phyloP scores from a whole-genome alignment of 2,329 filamentous ascomycete species.

The Cordyceps tenuipes region DNA sequence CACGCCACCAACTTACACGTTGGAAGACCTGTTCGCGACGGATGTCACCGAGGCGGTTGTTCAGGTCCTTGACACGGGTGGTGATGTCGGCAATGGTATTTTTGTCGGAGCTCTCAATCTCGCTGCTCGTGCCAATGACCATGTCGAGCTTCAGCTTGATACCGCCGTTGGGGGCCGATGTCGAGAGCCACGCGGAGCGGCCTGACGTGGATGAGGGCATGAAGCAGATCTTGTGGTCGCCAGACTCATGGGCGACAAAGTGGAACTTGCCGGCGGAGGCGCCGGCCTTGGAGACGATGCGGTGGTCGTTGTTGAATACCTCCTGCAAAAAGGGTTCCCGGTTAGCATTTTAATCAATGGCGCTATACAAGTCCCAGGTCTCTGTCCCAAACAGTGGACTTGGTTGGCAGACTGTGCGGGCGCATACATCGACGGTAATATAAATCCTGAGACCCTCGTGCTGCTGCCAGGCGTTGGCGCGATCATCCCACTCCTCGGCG shows the following conservation, averaged over 20 bases:
- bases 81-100: conserved; percentile 85
- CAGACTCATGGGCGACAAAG: conserved; percentile 89
- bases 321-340: conserved; percentile 44
- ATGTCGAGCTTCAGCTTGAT: conserved; percentile 83
- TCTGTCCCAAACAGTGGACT: background rate
- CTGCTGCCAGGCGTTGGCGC: conserved; percentile 57
- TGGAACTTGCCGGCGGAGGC: conserved; percentile 75
- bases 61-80: conserved; percentile 80
- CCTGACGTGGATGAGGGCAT: conserved; percentile 68
- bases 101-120: conserved; percentile 92
- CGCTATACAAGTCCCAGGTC: background rate
- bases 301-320: conserved; percentile 95
- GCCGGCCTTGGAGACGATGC: conserved; percentile 82
- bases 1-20: conserved; percentile 47
- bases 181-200: conserved; percentile 62
- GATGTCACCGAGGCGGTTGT: conserved; percentile 78
- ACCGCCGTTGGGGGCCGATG: conserved; percentile 57
- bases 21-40: conserved; percentile 94
- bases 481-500: conserved; percentile 74
- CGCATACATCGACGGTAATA: conserved; percentile 76
- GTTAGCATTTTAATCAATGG: conserved; percentile 3
- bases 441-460: conserved; percentile 73
- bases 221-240: conserved; percentile 94
- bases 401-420: background rate
- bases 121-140: conserved; percentile 87